phyloP scores from a whole-genome alignment of 306 rosid genomes.

The Corylus heterophylla region DNA sequence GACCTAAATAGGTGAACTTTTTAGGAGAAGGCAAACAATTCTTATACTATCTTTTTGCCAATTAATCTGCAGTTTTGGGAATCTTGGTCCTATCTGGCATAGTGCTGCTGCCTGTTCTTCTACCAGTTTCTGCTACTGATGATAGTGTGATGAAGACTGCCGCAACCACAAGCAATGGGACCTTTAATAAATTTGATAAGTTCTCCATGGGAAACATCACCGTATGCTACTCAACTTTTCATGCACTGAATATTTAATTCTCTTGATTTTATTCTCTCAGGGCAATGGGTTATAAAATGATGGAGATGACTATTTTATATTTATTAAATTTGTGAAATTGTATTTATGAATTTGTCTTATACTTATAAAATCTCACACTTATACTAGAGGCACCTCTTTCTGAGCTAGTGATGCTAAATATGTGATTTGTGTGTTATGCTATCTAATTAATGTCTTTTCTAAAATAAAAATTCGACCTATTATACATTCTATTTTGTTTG shows the following conservation, averaged over 20 bases:
- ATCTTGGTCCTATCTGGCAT: conserved; percentile 69
- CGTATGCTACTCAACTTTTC: conserved; percentile 34
- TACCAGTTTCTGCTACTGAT: conserved; percentile 74
- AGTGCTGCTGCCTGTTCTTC: conserved; percentile 77
- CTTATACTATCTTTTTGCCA: conserved; percentile 6
- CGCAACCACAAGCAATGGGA: conserved; percentile 44
- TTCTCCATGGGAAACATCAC: conserved; percentile 70
- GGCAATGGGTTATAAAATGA: neutral
- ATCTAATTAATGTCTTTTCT: no score
- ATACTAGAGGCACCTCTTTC: neutral
- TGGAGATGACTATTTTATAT: neutral
- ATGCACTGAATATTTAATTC: neutral
- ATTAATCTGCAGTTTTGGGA: conserved; percentile 54
- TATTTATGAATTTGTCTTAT: neutral
- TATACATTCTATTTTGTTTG: no score
- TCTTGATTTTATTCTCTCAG: neutral
- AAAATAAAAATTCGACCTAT: no score
- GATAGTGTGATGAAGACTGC: conserved; percentile 9
- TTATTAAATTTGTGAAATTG: neutral
- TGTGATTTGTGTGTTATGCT: neutral
- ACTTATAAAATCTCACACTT: neutral
- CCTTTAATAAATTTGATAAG: conserved; percentile 66
- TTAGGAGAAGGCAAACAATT: neutral
- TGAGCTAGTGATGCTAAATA: neutral
- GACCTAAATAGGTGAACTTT: neutral